These are phyloP conservation scores for Eleusine coracana DNA, from an alignment of 176 grass and related monocot species.

Conservation along the genomic window DNA sequence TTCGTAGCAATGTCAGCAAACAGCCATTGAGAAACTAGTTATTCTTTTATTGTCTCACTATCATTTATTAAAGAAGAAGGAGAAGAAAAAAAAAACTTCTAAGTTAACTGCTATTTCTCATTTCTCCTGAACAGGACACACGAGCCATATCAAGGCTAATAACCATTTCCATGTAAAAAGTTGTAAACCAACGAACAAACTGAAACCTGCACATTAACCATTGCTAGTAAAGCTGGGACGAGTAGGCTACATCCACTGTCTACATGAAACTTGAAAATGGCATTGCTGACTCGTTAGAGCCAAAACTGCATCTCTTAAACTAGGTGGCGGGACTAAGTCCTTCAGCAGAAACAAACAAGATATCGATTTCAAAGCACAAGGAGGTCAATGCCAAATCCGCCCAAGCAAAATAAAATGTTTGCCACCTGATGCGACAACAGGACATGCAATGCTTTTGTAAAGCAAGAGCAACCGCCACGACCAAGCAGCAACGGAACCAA, in stretches of 20 bases:
- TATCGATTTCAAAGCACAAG: slow-evolving; percentile 28
- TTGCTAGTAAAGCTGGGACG: not conserved
- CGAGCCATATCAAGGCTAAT: slow-evolving; percentile 23
- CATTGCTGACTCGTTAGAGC: slow-evolving; percentile 4
- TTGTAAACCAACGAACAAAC: not conserved
- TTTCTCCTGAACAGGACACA: not conserved
- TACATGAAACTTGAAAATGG: not conserved
- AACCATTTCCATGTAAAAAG: not conserved
- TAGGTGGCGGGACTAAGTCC: slow-evolving; percentile 26
- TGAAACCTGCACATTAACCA: not conserved
- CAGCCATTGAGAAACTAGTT: not conserved
- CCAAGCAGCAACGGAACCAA: slow-evolving; percentile 33
- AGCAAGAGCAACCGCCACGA: not conserved
- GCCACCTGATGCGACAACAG: slow-evolving; percentile 35
- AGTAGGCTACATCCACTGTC: slow-evolving; percentile 16
- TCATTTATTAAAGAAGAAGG: not conserved
- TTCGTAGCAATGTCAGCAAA: slow-evolving; percentile 12
- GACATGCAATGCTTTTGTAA: not conserved
- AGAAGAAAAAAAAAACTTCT: not conserved
- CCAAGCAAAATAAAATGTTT: slow-evolving; percentile 36
- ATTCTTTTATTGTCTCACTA: not conserved
- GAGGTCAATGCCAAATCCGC: slow-evolving; percentile 35
- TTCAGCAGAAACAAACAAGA: slow-evolving; percentile 40
- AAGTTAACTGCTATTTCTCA: not conserved
- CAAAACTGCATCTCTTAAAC: slow-evolving; percentile 32